These are phyloP conservation scores for Thelonectria blattea DNA, from an alignment of 2,329 filamentous ascomycete species.

Conservation along the genomic window DNA sequence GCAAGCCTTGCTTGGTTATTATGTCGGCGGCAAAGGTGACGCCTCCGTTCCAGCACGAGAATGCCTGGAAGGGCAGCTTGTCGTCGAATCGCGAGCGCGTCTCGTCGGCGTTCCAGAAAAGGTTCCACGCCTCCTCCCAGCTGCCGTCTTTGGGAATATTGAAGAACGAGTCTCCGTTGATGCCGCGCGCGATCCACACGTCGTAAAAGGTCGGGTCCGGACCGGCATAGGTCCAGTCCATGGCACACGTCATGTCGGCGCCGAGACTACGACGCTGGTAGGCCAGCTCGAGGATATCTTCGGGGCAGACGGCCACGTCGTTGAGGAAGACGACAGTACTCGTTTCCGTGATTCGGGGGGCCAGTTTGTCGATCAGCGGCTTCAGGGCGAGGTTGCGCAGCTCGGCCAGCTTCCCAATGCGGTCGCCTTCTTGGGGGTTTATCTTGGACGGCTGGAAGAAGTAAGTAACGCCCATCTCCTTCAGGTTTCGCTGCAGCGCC, in stretches of 20 bases:
- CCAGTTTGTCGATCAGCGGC: conserved; percentile 46
- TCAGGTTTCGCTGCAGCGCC: conserved; percentile 48
- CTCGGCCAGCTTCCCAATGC: conserved; percentile 54
- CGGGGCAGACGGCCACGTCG: conserved; percentile 58
- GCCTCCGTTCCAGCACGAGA: neutral
- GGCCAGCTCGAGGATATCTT: conserved; percentile 63
- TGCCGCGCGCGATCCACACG: conserved; percentile 59
- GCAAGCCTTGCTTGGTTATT: neutral
- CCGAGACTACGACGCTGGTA: conserved; percentile 53
- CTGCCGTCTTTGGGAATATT: conserved; percentile 55
- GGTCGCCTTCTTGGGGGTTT: conserved; percentile 50
- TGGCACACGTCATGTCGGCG: conserved; percentile 63
- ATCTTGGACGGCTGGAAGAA: conserved; percentile 50
- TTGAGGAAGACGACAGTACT: conserved; percentile 60
- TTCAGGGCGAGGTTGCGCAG: conserved; percentile 60
- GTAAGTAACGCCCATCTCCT: conserved; percentile 48
- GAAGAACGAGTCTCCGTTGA: conserved; percentile 62
- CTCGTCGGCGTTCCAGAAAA: conserved; percentile 47
- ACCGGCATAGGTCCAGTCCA: conserved; percentile 61
- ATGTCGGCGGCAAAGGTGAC: neutral
- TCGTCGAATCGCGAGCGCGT: neutral
- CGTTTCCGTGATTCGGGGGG: conserved; percentile 38
- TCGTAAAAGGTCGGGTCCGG: conserved; percentile 60
- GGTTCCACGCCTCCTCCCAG: conserved; percentile 55
- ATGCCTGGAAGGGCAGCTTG: neutral